Base-by-base conservation (phyloP, 2,329 filamentous ascomycete species). In the Cladosporium sp. region DNA sequence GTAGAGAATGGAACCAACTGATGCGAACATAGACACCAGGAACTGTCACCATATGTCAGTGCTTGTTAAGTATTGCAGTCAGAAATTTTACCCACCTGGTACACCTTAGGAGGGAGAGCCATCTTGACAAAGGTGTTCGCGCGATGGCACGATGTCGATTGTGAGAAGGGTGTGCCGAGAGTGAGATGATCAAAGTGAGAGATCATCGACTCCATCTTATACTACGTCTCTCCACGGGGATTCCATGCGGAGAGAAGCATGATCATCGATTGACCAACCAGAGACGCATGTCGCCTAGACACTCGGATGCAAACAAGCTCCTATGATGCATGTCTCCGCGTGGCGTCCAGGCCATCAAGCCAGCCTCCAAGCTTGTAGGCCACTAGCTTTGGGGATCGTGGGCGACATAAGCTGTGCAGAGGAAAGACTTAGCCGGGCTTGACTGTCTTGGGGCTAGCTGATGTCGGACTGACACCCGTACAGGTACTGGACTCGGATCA, bases 21-120 rank as follows among this genome's bases (percentile, higher is more conserved):
- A 87, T 69, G 85, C 85, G 74, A 87, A 87, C 47, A 87, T 80
- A 70, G 82, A 80, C 49, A 87, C 81, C 58, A 87, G 80, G 72
- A 87, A 87, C 82, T 86, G 68, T 14, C 28, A 6, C 11, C 15
- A 14, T 8, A 11, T n/a, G 55, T 58, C 55, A 58, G 38, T 47
- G n/a, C 41, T 24, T 47, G 41, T 47, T 26, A 26, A 30, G 7
- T n/a, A 38, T 32, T 38, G 41, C 38, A 32, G 8, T 6, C 0
- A 3, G 15, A 8, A 4, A 32, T 4, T 1, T 32, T 5, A 26
- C 38, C 32, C 11, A 71, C 71, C 79, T 86, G 85, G 73, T 87
- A 87, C 81, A 82, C 84, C 72, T 85, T 84, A 30, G 85, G 85
- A 69, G 84, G 82, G 64, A 87, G 75, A 74, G 79, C 81, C 84